Evolutionary conservation across 1,284 basidiomycete genomes (phyloP).

Genomic region (Amylostereum areolatum): DNA sequence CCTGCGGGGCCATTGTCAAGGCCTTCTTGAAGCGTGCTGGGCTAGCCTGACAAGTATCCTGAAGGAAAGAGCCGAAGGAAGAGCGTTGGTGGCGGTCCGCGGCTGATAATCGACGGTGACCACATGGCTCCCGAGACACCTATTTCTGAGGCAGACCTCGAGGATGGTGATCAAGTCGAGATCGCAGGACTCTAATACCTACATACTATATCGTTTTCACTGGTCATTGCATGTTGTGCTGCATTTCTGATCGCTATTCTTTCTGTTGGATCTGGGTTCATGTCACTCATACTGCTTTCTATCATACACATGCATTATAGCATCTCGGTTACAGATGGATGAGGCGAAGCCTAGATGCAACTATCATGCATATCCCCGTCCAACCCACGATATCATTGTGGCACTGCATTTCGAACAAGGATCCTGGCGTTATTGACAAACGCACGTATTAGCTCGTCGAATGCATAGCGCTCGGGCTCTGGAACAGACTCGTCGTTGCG

Average conservation of each 20-base stretch:
- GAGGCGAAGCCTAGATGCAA: too few species aligned
- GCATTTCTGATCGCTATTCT: neutral
- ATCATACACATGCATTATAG: neutral
- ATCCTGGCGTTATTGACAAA: conserved; percentile 79
- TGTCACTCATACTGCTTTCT: too few species aligned
- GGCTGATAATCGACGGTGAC: conserved; percentile 62
- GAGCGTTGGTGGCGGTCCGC: conserved; percentile 33
- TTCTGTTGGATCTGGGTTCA: neutral
- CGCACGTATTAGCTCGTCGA: conserved; percentile 76
- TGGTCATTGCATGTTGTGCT: neutral
- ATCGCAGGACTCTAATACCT: conserved; percentile 24
- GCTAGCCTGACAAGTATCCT: conserved; percentile 47
- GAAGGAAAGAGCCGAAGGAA: conserved; percentile 22
- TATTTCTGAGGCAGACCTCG: conserved; percentile 62
- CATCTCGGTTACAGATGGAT: neutral
- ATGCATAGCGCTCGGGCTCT: conserved; percentile 63
- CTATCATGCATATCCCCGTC: too few species aligned
- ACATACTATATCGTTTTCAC: neutral
- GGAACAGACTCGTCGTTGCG: conserved; percentile 50
- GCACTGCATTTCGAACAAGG: conserved; percentile 58
- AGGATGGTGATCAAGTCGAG: conserved; percentile 73
- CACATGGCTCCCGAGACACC: conserved; percentile 47
- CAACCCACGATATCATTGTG: conserved; percentile 13
- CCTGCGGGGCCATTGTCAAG: conserved; percentile 64
- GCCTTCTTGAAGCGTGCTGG: conserved; percentile 63